Percentiles rank a stretch among this genome's conserved stretches.
These are phyloP conservation scores for Melanomma pulvis-pyrius DNA, from an alignment of 495 filamentous ascomycete genomes.

Conservation along the genomic window DNA sequence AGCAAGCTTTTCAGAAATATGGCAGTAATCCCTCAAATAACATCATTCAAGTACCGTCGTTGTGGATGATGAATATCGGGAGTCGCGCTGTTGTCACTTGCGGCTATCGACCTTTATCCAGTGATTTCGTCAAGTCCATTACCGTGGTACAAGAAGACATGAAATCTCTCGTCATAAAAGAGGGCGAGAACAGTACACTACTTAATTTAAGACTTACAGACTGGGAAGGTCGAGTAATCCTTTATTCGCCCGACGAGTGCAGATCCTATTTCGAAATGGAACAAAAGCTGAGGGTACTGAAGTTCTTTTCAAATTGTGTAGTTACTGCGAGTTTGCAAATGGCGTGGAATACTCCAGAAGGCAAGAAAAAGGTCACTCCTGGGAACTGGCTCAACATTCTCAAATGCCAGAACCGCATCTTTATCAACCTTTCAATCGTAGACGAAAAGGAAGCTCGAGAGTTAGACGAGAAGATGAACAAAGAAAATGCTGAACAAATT, in stretches of 20 bases:
- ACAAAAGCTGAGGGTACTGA: conserved; percentile 26
- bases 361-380: conserved; percentile 6
- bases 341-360: not conserved
- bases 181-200: not conserved
- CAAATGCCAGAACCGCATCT: conserved; percentile 2
- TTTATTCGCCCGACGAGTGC: conserved; percentile 23
- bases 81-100: conserved; percentile 23
- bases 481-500: not conserved
- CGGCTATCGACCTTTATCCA: conserved; percentile 16
- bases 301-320: not conserved
- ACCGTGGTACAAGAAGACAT: conserved; percentile 17
- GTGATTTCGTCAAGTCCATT: conserved; percentile 31
- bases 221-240: conserved; percentile 18
- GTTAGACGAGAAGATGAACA: not conserved
- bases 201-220: conserved; percentile 25
- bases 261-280: conserved; percentile 33
- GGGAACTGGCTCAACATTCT: conserved; percentile 26
- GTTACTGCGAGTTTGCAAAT: conserved; percentile 1
- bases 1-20: conserved; percentile 32
- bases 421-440: conserved; percentile 18
- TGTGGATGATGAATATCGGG: conserved; percentile 32
- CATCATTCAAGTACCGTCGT: conserved; percentile 27
- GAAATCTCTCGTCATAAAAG: not conserved
- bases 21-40: conserved; percentile 1
- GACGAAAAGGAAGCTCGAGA: not conserved